Base-by-base conservation (phyloP, 768 basidiomycete genomes). In the Xerocomus potaroensis region DNA sequence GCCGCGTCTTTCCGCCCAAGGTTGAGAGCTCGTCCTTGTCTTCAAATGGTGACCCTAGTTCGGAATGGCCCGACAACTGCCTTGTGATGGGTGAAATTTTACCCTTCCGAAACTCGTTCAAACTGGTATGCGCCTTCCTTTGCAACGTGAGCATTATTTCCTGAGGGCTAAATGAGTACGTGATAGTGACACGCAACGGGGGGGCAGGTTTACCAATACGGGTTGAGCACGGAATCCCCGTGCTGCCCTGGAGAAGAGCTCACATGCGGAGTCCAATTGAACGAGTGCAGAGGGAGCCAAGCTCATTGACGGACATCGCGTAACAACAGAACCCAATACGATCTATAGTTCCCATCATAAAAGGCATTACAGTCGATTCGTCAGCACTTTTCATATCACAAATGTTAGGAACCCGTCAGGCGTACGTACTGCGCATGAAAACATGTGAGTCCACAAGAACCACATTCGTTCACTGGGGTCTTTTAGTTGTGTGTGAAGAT, bases 231-330 rank as follows among this genome's bases (percentile, higher is more conserved):
- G 73, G 63, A 86, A 86, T 16, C 79, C 80, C 16, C 68, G 72
- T 9, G 84, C 83, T 16, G 82, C 77, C 59, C 81, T 83, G n/a
- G 80, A 72, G 55, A 87, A 86, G 24, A 87, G 72, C 46, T 85
- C 80, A 54, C 83, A 86, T 6, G 84, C 84, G 0, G 85, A 85
- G 59, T 87, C 83, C 23, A 87, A 68, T 56, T 87, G 85, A 8
- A 78, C 74, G 8, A 87, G 73, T 4, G 84, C 85, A 19, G 84
- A 87, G 15, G 83, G 81, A 18, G 84, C 85, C 50, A 87, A 65
- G 55, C 83, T 84, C 79, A 87, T 84, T 15, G 85, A 87, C 10
- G 85, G 84, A 64, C 84, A 87, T 41, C 84, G 74, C 15, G 85
- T 87, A 10, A 87, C 84, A 29, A 87, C 84, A 18, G 84, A 83